phyloP scores from a whole-genome alignment of 805 yeast species.

The Saccharomycopsis selenospora region DNA sequence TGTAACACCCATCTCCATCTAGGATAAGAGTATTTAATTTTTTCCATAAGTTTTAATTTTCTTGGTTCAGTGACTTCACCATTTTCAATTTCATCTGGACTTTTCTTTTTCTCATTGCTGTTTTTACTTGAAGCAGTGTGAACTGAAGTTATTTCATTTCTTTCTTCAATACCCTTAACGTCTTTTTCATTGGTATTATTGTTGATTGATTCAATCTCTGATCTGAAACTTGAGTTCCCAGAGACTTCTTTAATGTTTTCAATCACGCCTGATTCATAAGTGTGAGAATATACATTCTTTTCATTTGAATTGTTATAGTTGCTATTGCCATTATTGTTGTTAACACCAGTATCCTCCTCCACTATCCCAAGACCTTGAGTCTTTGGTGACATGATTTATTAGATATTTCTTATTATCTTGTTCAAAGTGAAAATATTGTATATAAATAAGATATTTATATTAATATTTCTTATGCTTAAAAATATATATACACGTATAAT shows the following conservation, averaged over 20 bases:
- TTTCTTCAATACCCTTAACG: not conserved
- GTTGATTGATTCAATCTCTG: not conserved
- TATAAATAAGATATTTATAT: too few species aligned
- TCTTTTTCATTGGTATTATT: not conserved
- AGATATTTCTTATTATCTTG: too few species aligned
- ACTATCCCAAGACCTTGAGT: not conserved
- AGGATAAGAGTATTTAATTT: constrained; percentile 14
- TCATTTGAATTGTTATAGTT: too few species aligned
- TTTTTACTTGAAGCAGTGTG: too few species aligned
- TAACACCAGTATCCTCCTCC: not conserved
- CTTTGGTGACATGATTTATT: not conserved
- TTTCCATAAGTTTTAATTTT: not conserved
- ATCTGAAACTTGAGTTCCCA: not conserved
- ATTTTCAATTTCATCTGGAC: not conserved
- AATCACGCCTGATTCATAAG: not conserved
- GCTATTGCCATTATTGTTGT: not conserved
- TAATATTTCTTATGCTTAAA: too few species aligned
- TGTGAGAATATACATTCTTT: not conserved
- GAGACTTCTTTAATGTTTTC: constrained; percentile 1
- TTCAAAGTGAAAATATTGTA: too few species aligned
- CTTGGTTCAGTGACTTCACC: not conserved
- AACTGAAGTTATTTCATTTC: too few species aligned
- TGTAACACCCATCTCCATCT: constrained; percentile 25
- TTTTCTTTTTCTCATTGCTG: not conserved
- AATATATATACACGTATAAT: too few species aligned